A percentile compares a stretch with the other conserved stretches of the same genome.
These are phyloP conservation scores for Moesziomyces antarcticus DNA, from an alignment of 1,284 basidiomycete species.

Conservation along the genomic window DNA sequence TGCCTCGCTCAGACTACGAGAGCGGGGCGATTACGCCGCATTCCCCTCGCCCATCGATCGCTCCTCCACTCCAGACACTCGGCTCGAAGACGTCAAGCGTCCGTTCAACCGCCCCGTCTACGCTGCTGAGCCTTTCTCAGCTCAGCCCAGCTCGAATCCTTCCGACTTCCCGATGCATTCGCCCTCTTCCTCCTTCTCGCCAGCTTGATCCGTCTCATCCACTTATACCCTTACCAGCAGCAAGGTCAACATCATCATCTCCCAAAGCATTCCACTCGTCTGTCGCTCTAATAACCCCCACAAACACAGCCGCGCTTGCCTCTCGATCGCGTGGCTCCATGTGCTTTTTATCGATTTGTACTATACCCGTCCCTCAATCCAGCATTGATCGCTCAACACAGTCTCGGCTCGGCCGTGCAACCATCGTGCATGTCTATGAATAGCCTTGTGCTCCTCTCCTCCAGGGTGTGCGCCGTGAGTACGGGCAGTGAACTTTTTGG, in stretches of 20 bases:
- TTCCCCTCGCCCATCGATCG: constrained; percentile 41
- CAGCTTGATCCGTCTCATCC: too few relatives aligned
- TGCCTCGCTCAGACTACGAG: constrained; percentile 35
- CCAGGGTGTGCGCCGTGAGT: not conserved
- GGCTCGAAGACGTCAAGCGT: constrained; percentile 44
- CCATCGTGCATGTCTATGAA: too few relatives aligned
- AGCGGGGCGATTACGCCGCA: constrained; percentile 28
- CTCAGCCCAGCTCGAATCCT: constrained; percentile 3
- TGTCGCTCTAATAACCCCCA: not conserved
- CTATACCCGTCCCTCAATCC: not conserved
- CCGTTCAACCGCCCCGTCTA: constrained; percentile 32
- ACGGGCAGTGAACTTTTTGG: not conserved
- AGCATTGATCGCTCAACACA: too few relatives aligned
- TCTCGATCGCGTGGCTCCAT: not conserved
- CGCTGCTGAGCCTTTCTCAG: not conserved
- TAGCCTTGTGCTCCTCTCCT: too few relatives aligned
- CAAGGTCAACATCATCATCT: too few relatives aligned
- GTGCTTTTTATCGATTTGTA: not conserved
- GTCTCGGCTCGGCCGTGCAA: too few relatives aligned
- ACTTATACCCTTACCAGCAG: too few relatives aligned
- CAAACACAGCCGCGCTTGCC: not conserved
- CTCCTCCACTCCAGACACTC: constrained; percentile 47
- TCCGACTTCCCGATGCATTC: constrained; percentile 5
- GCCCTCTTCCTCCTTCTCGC: not conserved
- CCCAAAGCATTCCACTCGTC: too few relatives aligned